These are phyloP conservation scores for Vitellaria paradoxa DNA, from an alignment of 179 eudicot genomes.

Conservation along the genomic window DNA sequence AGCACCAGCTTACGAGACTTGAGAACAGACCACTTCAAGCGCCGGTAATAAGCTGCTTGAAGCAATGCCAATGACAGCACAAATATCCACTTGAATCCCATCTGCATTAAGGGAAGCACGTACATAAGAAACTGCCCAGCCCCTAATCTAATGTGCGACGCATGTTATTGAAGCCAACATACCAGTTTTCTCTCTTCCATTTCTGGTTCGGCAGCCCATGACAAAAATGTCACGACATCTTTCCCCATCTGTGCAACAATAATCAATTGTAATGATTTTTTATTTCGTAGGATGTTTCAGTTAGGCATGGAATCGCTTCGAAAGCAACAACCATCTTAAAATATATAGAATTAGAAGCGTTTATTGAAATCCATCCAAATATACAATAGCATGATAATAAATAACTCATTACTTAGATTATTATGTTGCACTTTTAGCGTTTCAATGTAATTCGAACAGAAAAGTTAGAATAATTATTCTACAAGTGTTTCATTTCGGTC, in stretches of 20 bases:
- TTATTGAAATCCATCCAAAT: too few species aligned
- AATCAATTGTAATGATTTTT: too few species aligned
- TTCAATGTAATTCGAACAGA: too few species aligned
- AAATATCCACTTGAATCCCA: conserved; percentile 96
- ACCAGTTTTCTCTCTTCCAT: conserved; percentile 99
- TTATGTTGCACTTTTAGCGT: too few species aligned
- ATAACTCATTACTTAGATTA: too few species aligned
- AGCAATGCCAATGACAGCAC: conserved; percentile 81
- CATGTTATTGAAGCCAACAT: neutral
- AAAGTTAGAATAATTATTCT: too few species aligned
- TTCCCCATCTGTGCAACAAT: conserved; percentile 73
- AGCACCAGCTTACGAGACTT: conserved; percentile 91
- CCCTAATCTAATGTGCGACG: conserved; percentile 29
- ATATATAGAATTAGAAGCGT: too few species aligned
- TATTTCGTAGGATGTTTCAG: too few species aligned
- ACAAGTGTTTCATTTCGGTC: too few species aligned
- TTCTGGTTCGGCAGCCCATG: conserved; percentile 99
- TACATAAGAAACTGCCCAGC: conserved; percentile 22
- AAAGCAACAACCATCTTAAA: too few species aligned
- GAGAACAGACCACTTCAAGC: conserved; percentile 85
- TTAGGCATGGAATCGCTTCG: too few species aligned
- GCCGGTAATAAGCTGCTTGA: conserved; percentile 87
- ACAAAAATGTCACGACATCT: conserved; percentile 73
- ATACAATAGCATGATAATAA: too few species aligned
- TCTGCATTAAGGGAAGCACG: conserved; percentile 32